Conservation (phyloP, 352 stramenopile genomes). For the Phytopythium cucurbitacearum region DNA sequence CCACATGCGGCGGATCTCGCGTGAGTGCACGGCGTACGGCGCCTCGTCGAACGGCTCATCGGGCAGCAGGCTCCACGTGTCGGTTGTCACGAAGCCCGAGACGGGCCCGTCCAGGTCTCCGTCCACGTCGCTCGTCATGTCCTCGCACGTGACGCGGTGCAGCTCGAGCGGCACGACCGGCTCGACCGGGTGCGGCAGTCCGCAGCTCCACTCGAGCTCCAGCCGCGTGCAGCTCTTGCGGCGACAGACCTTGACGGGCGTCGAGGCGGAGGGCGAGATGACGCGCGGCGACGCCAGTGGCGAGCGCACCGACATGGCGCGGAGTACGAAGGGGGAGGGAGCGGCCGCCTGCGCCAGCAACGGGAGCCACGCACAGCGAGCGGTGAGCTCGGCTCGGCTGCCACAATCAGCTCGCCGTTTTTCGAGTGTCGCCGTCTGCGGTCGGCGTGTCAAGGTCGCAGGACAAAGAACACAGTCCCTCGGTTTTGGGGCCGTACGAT, state of each 20-base stretch:
- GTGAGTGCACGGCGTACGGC: constrained; percentile 28
- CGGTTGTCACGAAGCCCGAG: constrained; percentile 10
- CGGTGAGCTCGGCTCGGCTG: background rate
- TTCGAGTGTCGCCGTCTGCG: background rate
- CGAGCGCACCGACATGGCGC: constrained; percentile 14
- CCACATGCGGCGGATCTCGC: constrained; percentile 54
- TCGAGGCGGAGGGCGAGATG: constrained; percentile 5
- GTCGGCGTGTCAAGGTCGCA: background rate
- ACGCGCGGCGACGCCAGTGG: constrained; percentile 2
- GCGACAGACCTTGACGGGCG: constrained; percentile 12
- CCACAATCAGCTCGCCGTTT: background rate
- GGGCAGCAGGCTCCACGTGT: constrained; percentile 8
- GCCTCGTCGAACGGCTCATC: constrained; percentile 23
- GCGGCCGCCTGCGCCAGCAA: background rate
- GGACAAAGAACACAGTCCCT: too few species aligned
- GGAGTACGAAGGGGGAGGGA: background rate
- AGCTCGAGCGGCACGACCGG: constrained; percentile 17
- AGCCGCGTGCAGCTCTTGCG: constrained; percentile 24
- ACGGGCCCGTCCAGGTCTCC: constrained; percentile 10
- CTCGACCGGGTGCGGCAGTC: constrained; percentile 12
- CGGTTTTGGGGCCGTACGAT: too few species aligned
- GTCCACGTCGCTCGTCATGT: constrained; percentile 24
- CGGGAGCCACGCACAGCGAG: background rate
- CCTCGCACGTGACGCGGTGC: constrained; percentile 22
- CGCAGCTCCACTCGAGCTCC: constrained; percentile 29